phyloP scores from a whole-genome alignment of 441 rosid species.

The Theobroma grandiflorum region DNA sequence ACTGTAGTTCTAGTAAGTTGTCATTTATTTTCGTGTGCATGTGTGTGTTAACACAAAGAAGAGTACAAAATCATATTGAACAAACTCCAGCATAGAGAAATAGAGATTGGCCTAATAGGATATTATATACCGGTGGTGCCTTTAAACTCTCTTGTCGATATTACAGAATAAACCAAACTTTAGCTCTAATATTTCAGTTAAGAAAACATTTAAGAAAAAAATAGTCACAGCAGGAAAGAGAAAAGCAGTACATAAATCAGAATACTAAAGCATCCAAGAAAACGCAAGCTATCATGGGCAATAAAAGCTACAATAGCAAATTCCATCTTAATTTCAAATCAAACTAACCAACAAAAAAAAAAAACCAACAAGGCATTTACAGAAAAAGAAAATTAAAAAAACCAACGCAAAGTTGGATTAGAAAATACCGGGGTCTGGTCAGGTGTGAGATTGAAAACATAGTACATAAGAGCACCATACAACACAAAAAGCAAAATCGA shows the following conservation, averaged over 20 bases:
- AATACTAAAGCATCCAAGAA: not conserved
- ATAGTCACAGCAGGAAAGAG: not conserved
- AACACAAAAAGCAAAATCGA: slow-evolving; percentile 71
- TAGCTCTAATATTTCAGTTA: not conserved
- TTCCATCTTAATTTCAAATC: not conserved
- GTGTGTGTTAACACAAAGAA: too few species aligned
- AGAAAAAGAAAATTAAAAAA: not conserved
- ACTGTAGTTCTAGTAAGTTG: not conserved
- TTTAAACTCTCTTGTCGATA: not conserved
- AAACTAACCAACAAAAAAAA: not conserved
- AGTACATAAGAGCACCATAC: slow-evolving; percentile 82
- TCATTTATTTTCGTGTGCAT: too few species aligned
- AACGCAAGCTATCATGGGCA: not conserved
- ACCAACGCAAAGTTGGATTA: not conserved
- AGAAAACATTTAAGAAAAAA: not conserved
- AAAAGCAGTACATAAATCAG: not conserved
- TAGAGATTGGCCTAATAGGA: not conserved
- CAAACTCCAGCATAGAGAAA: too few species aligned
- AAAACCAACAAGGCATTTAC: slow-evolving; percentile 4
- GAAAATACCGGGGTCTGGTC: slow-evolving; percentile 75
- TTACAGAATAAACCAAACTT: slow-evolving; percentile 6
- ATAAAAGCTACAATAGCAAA: not conserved
- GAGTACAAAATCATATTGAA: too few species aligned
- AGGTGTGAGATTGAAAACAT: slow-evolving; percentile 76
- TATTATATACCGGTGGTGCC: not conserved